A percentile compares a stretch with the other conserved stretches of the same genome.
These are phyloP conservation scores for Claviceps sp. DNA, from an alignment of 2,329 filamentous ascomycete genomes.

Conservation along the genomic window DNA sequence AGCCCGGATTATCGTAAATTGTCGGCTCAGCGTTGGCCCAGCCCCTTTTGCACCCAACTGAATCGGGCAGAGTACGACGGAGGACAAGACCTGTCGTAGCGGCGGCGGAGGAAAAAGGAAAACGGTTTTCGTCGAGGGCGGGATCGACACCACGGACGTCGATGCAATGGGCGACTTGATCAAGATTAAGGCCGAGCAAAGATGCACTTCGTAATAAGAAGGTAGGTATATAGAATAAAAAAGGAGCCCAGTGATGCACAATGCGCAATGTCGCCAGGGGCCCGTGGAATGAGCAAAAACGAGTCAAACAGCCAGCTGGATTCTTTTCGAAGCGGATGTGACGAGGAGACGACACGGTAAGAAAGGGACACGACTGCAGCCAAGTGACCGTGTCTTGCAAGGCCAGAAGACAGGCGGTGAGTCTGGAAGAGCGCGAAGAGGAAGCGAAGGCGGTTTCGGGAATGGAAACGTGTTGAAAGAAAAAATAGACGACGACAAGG, in stretches of 20 bases:
- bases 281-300: conserved; percentile 4
- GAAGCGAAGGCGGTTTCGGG: conserved; percentile 10
- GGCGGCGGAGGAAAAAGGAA: conserved; percentile 27
- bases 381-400: conserved; percentile 4
- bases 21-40: conserved; percentile 21
- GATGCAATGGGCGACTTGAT: neutral
- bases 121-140: conserved; percentile 9
- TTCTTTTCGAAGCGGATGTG: conserved; percentile 5
- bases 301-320: conserved; percentile 11
- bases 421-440: conserved; percentile 13
- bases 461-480: conserved; percentile 8
- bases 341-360: conserved; percentile 6
- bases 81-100: conserved; percentile 8
- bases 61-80: conserved; percentile 19
- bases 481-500: conserved; percentile 9
- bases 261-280: conserved; percentile 10
- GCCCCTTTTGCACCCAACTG: conserved; percentile 31
- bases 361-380: conserved; percentile 1
- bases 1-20: conserved; percentile 26
- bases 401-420: conserved; percentile 9
- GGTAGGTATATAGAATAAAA: conserved; percentile 5
- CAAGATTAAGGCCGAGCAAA: conserved; percentile 1
- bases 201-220: neutral
- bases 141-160: conserved; percentile 14
- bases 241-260: conserved; percentile 11